These are phyloP conservation scores for Salix suchowensis DNA, from an alignment of 345 rosid species.

Conservation along the genomic window DNA sequence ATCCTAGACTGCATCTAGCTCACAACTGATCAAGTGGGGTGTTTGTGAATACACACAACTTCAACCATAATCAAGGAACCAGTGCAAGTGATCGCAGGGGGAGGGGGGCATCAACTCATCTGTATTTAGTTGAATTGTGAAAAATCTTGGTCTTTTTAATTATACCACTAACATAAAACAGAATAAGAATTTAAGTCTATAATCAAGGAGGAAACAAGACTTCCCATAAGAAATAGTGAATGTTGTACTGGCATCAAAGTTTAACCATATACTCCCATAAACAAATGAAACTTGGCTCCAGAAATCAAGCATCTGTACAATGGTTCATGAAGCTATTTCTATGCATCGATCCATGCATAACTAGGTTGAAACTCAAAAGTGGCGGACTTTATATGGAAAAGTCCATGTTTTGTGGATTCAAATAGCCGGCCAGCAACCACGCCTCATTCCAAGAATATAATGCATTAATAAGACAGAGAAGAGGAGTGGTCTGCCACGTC, in stretches of 20 bases:
- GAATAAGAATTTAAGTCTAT: neutral
- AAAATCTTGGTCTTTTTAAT: neutral
- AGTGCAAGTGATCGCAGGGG: neutral
- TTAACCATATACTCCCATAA: neutral
- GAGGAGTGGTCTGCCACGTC: neutral
- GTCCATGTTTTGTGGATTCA: neutral
- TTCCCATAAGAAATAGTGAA: neutral
- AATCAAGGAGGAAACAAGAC: neutral
- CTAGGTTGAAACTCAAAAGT: neutral
- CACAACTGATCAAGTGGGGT: neutral
- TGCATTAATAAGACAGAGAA: neutral
- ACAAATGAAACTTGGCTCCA: neutral
- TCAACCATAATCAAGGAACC: neutral
- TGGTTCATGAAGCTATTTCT: neutral
- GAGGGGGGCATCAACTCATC: neutral
- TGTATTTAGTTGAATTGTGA: neutral
- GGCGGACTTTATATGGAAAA: neutral
- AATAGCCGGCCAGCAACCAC: neutral
- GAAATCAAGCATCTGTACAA: neutral
- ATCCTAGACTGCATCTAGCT: neutral
- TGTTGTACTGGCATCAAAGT: neutral
- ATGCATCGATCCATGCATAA: neutral
- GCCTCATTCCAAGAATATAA: neutral
- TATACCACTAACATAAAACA: neutral
- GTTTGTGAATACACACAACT: neutral